Percentiles rank a stretch among this genome's conserved stretches.
Conservation (phyloP, 306 rosid genomes). For the Cicer cuneatum region DNA sequence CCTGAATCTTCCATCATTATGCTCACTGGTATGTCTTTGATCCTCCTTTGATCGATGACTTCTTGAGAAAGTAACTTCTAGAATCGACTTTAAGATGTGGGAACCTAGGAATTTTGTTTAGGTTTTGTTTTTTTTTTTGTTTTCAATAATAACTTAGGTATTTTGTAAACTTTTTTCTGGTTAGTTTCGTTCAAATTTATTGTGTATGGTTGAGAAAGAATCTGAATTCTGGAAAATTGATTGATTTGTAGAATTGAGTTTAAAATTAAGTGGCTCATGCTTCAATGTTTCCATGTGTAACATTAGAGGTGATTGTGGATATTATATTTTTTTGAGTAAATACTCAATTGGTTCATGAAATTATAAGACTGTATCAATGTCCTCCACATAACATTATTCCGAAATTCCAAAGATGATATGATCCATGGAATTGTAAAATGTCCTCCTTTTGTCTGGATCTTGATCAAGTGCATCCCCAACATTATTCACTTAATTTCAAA, state of each 20-base stretch:
- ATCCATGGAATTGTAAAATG: neutral
- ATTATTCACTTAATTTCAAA: neutral
- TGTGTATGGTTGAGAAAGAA: neutral
- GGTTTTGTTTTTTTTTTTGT: neutral
- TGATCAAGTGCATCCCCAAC: neutral
- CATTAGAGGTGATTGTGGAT: neutral
- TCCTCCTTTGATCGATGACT: constrained; percentile 12
- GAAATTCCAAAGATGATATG: neutral
- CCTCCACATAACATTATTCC: neutral
- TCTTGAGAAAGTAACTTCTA: neutral
- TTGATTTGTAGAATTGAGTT: neutral
- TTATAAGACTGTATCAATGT: neutral
- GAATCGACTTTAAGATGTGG: neutral
- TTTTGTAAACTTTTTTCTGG: neutral
- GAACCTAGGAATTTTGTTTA: neutral
- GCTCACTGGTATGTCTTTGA: constrained; percentile 74
- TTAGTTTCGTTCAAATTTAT: neutral
- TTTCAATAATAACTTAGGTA: neutral
- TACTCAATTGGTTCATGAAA: neutral
- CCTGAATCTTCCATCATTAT: constrained; percentile 83
- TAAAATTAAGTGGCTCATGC: neutral
- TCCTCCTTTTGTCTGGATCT: neutral
- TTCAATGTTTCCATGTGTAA: no score
- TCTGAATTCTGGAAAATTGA: neutral
- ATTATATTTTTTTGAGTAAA: neutral